Base-by-base conservation (phyloP, 2,329 filamentous ascomycete genomes). In the Aspergillus glaucus region DNA sequence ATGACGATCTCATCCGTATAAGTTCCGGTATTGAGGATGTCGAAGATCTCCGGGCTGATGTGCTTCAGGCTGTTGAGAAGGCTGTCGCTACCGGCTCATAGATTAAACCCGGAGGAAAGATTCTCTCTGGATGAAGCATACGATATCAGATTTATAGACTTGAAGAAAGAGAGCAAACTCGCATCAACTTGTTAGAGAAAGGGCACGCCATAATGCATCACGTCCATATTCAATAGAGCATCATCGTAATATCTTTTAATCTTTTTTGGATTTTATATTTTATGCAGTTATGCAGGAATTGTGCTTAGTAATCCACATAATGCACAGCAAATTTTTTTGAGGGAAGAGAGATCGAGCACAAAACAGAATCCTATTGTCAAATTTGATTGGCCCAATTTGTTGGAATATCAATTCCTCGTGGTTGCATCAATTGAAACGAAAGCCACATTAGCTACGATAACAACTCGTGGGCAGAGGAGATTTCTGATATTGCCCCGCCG, bases 1-100 rank as follows among this genome's bases (percentile, higher is more conserved):
- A 85, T 63, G 93, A 98, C 65, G 93, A 98, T 68, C 79, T 98
- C 6, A 88, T 98, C 26, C 81, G 93, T 56, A 78, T 98, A 52
- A 95, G 89, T 78, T 96, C 90, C 67, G 93, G 93, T 62, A 83
- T 98, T 48, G 93, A 98, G 74, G 93, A 98, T 63, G 81, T 82
- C 6, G 83, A 85, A 53, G 93, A 98, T 69, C 76, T 98, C 53
- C 84, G 84, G 61, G 79, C 78, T 37, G 93, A 98, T 75, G 83
- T 94, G 14, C 68, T 90, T 56, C 85, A 87, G 69, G 93, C 93
- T 4, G 72, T 97, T 39, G 86, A 93, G 69, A 82, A 79, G 70
- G 88, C 88, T 1, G 81, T 88, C 37, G 75, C 80, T 42, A 28
- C 59, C 68, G 4, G 78, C 78, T 67, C 63, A 74, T 45, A 60